Evolutionary conservation across 169 alveolate species (phyloP), one percentile per base, ranked within the genome.

Genomic region (Eimeria necatrix): DNA sequence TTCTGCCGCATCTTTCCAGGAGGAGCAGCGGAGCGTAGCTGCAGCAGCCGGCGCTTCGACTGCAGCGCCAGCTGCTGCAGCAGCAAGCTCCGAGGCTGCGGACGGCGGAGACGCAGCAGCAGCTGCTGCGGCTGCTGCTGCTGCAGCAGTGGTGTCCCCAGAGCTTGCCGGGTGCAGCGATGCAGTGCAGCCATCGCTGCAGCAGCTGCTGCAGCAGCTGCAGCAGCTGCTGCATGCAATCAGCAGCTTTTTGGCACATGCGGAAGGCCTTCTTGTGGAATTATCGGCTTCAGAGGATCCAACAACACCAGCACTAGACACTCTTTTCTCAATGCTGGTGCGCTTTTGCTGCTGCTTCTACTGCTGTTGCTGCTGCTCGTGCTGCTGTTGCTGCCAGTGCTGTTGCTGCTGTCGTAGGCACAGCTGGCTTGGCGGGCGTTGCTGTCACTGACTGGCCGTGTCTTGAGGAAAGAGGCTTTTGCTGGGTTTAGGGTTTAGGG

Each of bases 201-300:
- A 52, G 73, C 73, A 51, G 90, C n/a, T 81, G 73, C 73, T 81
- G 73, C 90, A 16, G 73, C 90, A 51, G 74, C 74, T 81, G 90
- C 74, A 22, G 73, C 48, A 20, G 64, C 90, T 81, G 26, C 32
- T 73, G 84, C 76, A 64, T 64, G 76, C 41, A 24, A 9, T 64
- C 8, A 8, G 20, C 20, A 5, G 8, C 8, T 64, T 74, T 32
- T 32, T 41, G 7, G 3, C 51, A 4, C 52, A 24, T 51, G 76
- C 22, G 4, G 70, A 51, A 12, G 3, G 52, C 52, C 73, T 81
- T 49, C 51, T 81, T 16, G 8, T 81, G 56, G 52, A 81, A 46
- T 53, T 56, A 16, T 16, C 22, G n/a, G 16, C 73, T 10, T 2
- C 91, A 53, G 85, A 24, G n/a, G 85, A 41, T 6, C 56, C 85